Evolutionary conservation across 148 eudicot genomes (phyloP), one percentile per base, ranked within the genome.

Genomic region (Drosera capensis): DNA sequence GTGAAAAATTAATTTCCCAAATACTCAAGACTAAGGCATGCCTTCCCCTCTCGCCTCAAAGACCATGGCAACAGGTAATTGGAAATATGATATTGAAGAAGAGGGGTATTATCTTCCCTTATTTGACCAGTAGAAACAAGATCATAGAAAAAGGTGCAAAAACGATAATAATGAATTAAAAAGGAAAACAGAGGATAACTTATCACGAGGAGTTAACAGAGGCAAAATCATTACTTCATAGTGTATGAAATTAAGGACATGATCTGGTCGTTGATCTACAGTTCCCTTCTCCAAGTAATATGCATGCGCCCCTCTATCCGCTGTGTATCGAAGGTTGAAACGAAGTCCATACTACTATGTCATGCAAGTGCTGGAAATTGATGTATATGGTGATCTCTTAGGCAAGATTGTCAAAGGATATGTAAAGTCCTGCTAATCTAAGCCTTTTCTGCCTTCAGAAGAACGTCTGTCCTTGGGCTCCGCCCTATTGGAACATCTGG

Each of bases 351-450:
- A 11, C n/a, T 9, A 9, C 2, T 34, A 9, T 11, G n/a, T 34
- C 31, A 28, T 28, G 9, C 9, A 28, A 28, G 4, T 9, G 6
- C 31, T 28, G 4, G 6, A 28, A 3, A 2, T 34, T 34, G 8
- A 28, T 8, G 17, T 14, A 47, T 13, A 55, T 38, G 24, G 24
- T 37, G 46, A 29, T 20, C 25, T 13, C 14, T 14, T 37, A 42
- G 14, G n/a, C 18, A 20, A 45, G 45, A 28, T 34, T 50, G 36
- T 23, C 8, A 54, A 74, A 82, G 96, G 96, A 82, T 87, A 87
- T 87, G 52, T 83, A 88, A 39, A 88, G 92, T 59, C 97, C 97
- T 19, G 86, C 86, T 59, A 88, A 55, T 65, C 97, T 74, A 51
- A 88, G 63, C 75, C 31, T 68, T 67, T 59, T 88, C 97, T 35